Evolutionary conservation across 129 eudicot species (phyloP).

Genomic region (Pittosporum tobira): DNA sequence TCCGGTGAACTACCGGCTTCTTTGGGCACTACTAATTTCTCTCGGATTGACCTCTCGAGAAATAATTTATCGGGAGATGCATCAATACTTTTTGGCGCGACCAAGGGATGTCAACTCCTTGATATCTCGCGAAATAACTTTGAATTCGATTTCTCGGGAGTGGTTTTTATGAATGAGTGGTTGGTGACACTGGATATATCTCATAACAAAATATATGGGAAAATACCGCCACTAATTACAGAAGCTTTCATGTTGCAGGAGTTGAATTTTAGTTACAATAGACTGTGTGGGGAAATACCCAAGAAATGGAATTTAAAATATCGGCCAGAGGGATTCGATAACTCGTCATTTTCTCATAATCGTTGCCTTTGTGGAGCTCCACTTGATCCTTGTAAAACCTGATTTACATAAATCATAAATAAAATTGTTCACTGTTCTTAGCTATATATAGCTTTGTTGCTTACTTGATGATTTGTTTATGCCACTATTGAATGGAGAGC

Average conservation of each 20-base stretch:
- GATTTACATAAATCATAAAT: no score
- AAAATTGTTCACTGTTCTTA: no score
- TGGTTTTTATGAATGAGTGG: conserved; percentile 14
- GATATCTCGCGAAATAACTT: conserved; percentile 38
- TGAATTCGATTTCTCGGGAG: conserved; percentile 29
- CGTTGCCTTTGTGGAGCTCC: conserved; percentile 10
- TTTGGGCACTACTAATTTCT: conserved; percentile 23
- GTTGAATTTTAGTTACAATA: conserved; percentile 7
- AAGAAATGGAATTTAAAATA: background rate
- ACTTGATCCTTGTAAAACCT: conserved; percentile 7
- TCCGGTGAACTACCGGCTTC: conserved; percentile 42
- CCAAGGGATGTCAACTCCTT: conserved; percentile 5
- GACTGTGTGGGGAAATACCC: conserved; percentile 8
- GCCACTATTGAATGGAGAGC: no score
- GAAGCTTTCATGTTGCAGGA: conserved; percentile 2
- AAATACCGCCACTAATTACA: conserved; percentile 12
- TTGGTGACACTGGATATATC: conserved; percentile 23
- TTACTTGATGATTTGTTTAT: no score
- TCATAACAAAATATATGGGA: conserved; percentile 39
- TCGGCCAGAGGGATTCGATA: background rate
- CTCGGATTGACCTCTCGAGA: conserved; percentile 33
- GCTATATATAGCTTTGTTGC: no score
- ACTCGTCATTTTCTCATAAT: conserved; percentile 5
- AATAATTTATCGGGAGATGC: conserved; percentile 46
- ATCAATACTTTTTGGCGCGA: conserved; percentile 43